Base-by-base conservation (phyloP, 768 basidiomycete genomes). In the Inosperma sp. region DNA sequence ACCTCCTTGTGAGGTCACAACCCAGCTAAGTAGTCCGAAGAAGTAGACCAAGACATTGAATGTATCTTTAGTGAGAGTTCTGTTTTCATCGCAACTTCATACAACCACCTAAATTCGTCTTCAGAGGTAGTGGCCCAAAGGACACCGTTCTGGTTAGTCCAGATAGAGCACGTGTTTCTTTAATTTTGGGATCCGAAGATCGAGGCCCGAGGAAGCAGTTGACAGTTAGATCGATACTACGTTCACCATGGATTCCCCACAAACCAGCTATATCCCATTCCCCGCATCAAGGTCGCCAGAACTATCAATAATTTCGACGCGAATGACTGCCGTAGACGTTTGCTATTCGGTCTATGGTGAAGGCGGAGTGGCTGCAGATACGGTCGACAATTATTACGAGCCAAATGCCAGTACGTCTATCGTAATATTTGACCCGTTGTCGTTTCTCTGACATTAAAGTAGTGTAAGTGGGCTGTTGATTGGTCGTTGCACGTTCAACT, bases 261-360 rank as follows among this genome's bases (percentile, higher is more conserved):
- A 53, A 22, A 51, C 55, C 19, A 61, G 56, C 42, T 41, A 48
- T 16, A 58, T 64, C 23, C 52, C 61, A 9, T 60, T 63, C 46
- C 62, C 61, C 35, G 45, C 54, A 6, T 52, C 48, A 35, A 67
- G 45, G 31, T 62, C 62, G 14, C 65, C 69, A 3, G 65, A 62
- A 29, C 55, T 73, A 52, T 75, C 75, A 2, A 51, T 75, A 33
- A 49, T 71, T 62, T 67, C 77, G 59, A 59, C 77, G 59, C 77
- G 82, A 31, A 68, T 79, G 3, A 81, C 81, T 1, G 80, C 85
- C 13, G 66, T 85, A 7, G 83, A 89, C 53, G 79, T 88, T 23
- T 84, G 86, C 59, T 77, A 82, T 52, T 76, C 79, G 33, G 83
- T 87, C 45, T 86, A 87, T 50, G 82, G 84, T 14, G 77, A 83